Conservation (phyloP, 495 filamentous ascomycete species). For the Aspergillus sclerotiicarbonarius region DNA sequence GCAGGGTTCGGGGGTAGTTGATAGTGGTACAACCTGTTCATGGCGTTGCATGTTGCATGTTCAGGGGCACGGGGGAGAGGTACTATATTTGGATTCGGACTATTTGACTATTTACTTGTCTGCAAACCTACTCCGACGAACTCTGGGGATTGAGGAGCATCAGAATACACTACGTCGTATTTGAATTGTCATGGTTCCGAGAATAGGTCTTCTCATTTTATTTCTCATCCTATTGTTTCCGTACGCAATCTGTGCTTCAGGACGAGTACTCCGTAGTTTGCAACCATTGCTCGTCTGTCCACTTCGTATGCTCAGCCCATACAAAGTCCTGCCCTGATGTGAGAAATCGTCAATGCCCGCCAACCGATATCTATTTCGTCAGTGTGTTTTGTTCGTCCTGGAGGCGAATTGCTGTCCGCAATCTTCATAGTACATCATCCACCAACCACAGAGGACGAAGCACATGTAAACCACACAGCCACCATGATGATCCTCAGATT, state of each 20-base stretch:
- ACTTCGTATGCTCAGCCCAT: not conserved
- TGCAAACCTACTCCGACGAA: too few relatives aligned
- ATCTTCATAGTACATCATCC: too few relatives aligned
- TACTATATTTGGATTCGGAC: constrained; percentile 5
- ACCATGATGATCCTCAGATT: not conserved
- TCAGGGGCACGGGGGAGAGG: not conserved
- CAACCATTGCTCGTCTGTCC: not conserved
- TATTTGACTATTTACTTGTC: not conserved
- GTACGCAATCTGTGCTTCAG: not conserved
- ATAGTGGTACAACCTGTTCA: not conserved
- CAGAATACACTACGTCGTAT: not conserved
- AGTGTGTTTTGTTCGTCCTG: too few relatives aligned
- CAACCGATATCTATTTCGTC: too few relatives aligned
- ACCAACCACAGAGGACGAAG: not conserved
- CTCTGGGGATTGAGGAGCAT: not conserved
- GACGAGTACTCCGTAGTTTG: not conserved
- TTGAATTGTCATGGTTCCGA: not conserved
- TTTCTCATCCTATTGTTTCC: not conserved
- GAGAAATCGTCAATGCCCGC: not conserved
- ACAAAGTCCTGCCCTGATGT: not conserved
- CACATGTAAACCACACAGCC: not conserved
- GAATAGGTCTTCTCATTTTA: not conserved
- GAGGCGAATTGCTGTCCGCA: too few relatives aligned
- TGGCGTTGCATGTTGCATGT: not conserved
- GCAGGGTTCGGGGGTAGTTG: not conserved